These are phyloP conservation scores for Thalassiosira sp. DNA, from an alignment of 352 stramenopile species.

Conservation along the genomic window DNA sequence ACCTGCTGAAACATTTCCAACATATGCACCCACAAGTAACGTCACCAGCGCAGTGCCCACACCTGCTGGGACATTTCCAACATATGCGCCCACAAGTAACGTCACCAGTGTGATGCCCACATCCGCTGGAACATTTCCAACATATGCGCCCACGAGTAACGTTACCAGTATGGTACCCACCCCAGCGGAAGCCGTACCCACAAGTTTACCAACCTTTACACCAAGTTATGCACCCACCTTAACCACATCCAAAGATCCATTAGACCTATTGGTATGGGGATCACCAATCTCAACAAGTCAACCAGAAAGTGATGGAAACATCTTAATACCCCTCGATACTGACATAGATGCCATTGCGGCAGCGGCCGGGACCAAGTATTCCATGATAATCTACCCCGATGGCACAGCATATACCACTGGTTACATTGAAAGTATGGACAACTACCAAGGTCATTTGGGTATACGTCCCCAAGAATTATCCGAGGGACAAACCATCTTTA, in stretches of 20 bases:
- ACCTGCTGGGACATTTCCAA: too few relatives aligned
- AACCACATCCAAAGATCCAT: neutral
- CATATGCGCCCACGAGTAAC: neutral
- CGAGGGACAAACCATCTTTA: constrained; percentile 39
- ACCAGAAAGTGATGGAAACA: constrained; percentile 8
- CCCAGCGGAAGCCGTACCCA: neutral
- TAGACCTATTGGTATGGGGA: constrained; percentile 47
- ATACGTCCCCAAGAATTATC: constrained; percentile 26
- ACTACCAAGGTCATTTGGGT: constrained; percentile 49
- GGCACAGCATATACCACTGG: constrained; percentile 34
- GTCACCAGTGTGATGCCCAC: neutral
- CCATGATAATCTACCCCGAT: constrained; percentile 30
- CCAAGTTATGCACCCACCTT: neutral
- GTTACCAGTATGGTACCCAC: neutral
- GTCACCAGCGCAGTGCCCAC: too few relatives aligned
- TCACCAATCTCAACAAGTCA: constrained; percentile 21
- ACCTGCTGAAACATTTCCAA: too few relatives aligned
- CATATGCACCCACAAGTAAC: too few relatives aligned
- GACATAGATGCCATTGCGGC: constrained; percentile 17
- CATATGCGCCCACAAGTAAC: neutral
- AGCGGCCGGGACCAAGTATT: constrained; percentile 47
- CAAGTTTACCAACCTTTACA: neutral
- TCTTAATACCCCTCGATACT: constrained; percentile 20
- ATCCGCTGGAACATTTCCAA: too few relatives aligned
- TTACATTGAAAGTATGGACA: constrained; percentile 19